Conservation (phyloP, 441 rosid species). For the Daphne laureola region DNA sequence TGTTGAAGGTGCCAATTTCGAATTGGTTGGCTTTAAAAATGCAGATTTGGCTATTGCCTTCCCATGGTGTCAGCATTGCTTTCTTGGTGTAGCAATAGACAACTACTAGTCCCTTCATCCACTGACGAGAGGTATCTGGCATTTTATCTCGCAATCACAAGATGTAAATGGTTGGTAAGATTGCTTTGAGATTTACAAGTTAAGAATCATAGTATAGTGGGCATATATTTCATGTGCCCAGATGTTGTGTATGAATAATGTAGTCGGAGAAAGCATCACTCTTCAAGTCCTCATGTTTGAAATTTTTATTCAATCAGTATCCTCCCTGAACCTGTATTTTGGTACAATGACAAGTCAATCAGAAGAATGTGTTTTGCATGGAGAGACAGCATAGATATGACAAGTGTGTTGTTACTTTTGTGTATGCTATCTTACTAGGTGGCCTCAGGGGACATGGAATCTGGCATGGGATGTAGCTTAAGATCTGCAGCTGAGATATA, state of each 20-base stretch:
- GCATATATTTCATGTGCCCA: conserved; percentile 38
- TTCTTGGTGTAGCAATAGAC: conserved; percentile 98
- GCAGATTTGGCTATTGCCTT: conserved; percentile 89
- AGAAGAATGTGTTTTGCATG: conserved; percentile 19
- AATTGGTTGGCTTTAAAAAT: conserved; percentile 97
- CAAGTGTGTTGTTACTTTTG: conserved; percentile 9
- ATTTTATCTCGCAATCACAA: conserved; percentile 61
- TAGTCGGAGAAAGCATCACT: conserved; percentile 30
- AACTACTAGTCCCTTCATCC: conserved; percentile 62
- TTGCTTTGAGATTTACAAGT: conserved; percentile 65
- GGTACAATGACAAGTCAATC: conserved; percentile 18
- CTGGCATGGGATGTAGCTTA: conserved; percentile 6
- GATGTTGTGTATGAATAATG: conserved; percentile 29
- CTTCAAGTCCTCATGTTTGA: conserved; percentile 26
- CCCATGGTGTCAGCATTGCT: conserved; percentile 89
- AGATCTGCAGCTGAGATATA: conserved; percentile 11
- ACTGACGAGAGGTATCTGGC: conserved; percentile 92
- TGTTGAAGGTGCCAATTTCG: conserved; percentile 84
- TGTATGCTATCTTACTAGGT: conserved; percentile 8
- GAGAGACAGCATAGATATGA: conserved; percentile 8
- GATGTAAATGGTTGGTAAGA: conserved; percentile 94
- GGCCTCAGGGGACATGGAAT: conserved; percentile 10
- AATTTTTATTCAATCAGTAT: conserved; percentile 18
- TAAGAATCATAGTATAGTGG: conserved; percentile 50
- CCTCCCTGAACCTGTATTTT: conserved; percentile 8